These are phyloP conservation scores for Apophysomyces sp. DNA, from an alignment of 371 early-diverging fungal genomes.

Conservation along the genomic window DNA sequence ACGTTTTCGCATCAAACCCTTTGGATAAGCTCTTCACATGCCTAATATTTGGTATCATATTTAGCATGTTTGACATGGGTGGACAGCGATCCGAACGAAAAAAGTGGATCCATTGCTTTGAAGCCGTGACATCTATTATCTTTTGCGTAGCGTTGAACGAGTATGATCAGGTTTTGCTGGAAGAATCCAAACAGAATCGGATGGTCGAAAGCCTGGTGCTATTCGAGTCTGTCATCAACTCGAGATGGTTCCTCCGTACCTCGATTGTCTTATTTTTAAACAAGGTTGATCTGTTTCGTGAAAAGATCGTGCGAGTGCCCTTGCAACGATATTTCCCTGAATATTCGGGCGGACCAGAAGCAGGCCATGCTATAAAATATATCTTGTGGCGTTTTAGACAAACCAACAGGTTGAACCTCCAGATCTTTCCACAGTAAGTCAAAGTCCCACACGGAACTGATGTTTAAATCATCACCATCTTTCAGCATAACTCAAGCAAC, in stretches of 20 bases:
- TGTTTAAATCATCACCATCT: not conserved
- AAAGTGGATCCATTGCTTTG: too few relatives aligned
- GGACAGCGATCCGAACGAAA: constrained; percentile 77
- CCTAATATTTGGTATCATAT: constrained; percentile 19
- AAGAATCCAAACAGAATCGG: constrained; percentile 67
- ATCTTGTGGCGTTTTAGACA: constrained; percentile 69
- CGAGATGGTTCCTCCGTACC: constrained; percentile 65
- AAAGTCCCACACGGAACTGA: not conserved
- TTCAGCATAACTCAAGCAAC: constrained; percentile 66
- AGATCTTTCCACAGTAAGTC: constrained; percentile 70
- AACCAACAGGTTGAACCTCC: constrained; percentile 64
- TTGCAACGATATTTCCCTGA: constrained; percentile 70
- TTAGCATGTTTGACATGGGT: constrained; percentile 74
- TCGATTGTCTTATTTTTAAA: constrained; percentile 76
- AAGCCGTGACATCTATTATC: constrained; percentile 70
- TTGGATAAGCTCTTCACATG: not conserved
- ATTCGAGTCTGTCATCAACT: constrained; percentile 72
- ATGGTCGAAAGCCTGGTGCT: constrained; percentile 73
- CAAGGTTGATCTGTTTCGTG: constrained; percentile 74
- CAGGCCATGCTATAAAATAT: constrained; percentile 67
- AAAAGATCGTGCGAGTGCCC: constrained; percentile 60
- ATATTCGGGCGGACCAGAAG: constrained; percentile 63
- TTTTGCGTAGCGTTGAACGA: constrained; percentile 70
- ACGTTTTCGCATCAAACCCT: not conserved
- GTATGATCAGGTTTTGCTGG: constrained; percentile 73